Evolutionary conservation across 306 rosid genomes (phyloP), one percentile per base, ranked within the genome.

Genomic region (Prunus mume): DNA sequence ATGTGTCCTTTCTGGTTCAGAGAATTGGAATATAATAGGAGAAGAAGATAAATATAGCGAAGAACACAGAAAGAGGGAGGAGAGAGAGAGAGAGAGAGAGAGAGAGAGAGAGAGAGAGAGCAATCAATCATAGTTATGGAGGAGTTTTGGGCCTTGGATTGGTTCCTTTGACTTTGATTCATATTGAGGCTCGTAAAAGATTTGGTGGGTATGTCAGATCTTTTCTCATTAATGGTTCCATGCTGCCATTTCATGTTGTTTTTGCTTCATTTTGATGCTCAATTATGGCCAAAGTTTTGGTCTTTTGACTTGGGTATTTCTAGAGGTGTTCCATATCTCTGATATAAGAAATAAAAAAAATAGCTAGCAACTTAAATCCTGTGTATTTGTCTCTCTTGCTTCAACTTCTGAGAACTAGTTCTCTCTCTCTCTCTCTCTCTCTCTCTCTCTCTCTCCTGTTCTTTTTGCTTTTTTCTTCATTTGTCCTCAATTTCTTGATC

Each of bases 171-270:
- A 77, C 79, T 75, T 80, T 45, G 65, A 54, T 7, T 76, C 77
- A 32, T 47, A 69, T 63, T 55, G 55, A 28, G 64, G 58, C 30
- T n/a, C 60, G 69, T 51, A 34, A 25, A 58, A 68, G 56, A 30
- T 80, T 74, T 58, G 80, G 84, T 76, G 76, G 73, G 86, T 83
- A 67, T 57, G 28, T 62, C 77, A 76, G 76, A 80, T 80, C 75
- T 68, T 62, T 80, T 74, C 55, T 58, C 72, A 34, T 24, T 4
- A 22, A 30, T 73, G 52, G 43, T 50, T 74, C n/a, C 55, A 12
- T 49, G 38, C 22, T 50, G 4, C 12, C 34, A 18, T 61, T 62
- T 65, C 10, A 2, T 60, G 24, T 30, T 79, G 43, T 12, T 76
- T 63, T 58, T 58, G 61, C 28, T 38, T 14, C 15, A 8, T 61